Conservation (phyloP, 2,329 filamentous ascomycete genomes). For the Beauveria australis region DNA sequence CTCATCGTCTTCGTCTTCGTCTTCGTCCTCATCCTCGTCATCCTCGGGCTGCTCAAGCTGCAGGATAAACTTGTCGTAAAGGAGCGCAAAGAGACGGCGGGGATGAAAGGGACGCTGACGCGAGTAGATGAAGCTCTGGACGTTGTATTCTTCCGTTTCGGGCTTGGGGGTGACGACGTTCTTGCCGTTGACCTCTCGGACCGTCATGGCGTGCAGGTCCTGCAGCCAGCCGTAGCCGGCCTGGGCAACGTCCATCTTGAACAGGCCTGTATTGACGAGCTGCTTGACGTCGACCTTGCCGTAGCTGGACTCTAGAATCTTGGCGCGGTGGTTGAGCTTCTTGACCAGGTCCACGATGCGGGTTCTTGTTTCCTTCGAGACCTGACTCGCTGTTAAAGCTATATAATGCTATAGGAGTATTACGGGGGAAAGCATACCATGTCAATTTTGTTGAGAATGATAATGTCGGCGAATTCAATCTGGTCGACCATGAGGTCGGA, state of each 20-base stretch:
- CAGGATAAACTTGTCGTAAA: conserved; percentile 43
- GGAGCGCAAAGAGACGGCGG: conserved; percentile 32
- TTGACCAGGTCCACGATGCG: conserved; percentile 46
- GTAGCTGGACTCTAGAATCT: conserved; percentile 52
- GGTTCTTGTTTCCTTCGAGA: conserved; percentile 31
- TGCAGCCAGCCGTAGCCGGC: conserved; percentile 62
- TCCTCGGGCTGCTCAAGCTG: conserved; percentile 36
- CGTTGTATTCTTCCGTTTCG: conserved; percentile 65
- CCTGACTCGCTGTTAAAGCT: conserved; percentile 16
- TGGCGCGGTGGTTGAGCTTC: conserved; percentile 58
- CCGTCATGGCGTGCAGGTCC: conserved; percentile 59
- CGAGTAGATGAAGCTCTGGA: conserved; percentile 62
- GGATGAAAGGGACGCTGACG: conserved; percentile 49
- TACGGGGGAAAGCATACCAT: conserved; percentile 32
- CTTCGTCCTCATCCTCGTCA: conserved; percentile 25
- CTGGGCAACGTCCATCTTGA: conserved; percentile 56
- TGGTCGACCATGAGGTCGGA: conserved; percentile 71
- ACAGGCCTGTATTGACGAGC: conserved; percentile 58
- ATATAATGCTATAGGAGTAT: neutral
- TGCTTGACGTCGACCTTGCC: conserved; percentile 52
- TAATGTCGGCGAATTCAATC: conserved; percentile 68
- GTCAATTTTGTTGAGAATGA: conserved; percentile 64
- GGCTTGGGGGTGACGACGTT: conserved; percentile 56
- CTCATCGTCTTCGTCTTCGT: conserved; percentile 21
- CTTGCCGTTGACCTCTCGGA: conserved; percentile 42